Conservation (phyloP, 306 rosid species). For the Dalbergia cochinchinensis region DNA sequence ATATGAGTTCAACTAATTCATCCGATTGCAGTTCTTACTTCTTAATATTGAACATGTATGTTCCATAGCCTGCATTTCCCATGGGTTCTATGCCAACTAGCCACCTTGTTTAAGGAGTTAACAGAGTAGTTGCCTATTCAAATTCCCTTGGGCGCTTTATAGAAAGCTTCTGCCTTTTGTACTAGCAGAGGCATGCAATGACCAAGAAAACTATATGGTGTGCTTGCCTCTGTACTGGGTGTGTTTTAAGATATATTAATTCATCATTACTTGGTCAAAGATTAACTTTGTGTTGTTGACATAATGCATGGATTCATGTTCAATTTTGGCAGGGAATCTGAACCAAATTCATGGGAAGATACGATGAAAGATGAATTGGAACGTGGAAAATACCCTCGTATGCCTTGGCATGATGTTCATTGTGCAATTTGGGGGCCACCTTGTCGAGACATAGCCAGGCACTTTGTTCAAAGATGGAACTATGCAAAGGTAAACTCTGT, state of each 20-base stretch:
- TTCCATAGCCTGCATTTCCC: slow-evolving; percentile 12
- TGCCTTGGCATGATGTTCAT: slow-evolving; percentile 99
- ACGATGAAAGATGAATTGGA: slow-evolving; percentile 96
- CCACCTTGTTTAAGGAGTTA: neutral
- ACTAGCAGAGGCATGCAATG: slow-evolving; percentile 19
- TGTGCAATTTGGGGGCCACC: slow-evolving; percentile 99
- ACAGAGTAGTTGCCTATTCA: neutral
- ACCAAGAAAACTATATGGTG: slow-evolving; percentile 28
- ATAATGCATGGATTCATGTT: slow-evolving; percentile 31
- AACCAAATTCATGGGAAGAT: slow-evolving; percentile 99
- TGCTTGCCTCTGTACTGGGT: slow-evolving; percentile 2
- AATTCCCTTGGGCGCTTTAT: slow-evolving; percentile 8
- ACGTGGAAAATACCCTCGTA: slow-evolving; percentile 88
- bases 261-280: slow-evolving; percentile 24
- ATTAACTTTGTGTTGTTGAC: slow-evolving; percentile 25
- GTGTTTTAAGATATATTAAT: slow-evolving; percentile 16
- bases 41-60: neutral
- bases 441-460: slow-evolving; percentile 98
- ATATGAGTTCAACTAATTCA: neutral
- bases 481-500: slow-evolving; percentile 81
- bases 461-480: slow-evolving; percentile 99
- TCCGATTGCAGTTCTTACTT: slow-evolving; percentile 11
- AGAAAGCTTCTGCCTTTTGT: slow-evolving; percentile 27
- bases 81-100: neutral
- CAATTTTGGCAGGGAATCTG: slow-evolving; percentile 80